Evolutionary conservation across 1,284 basidiomycete genomes (phyloP).

Genomic region (Cerioporus squamosus): DNA sequence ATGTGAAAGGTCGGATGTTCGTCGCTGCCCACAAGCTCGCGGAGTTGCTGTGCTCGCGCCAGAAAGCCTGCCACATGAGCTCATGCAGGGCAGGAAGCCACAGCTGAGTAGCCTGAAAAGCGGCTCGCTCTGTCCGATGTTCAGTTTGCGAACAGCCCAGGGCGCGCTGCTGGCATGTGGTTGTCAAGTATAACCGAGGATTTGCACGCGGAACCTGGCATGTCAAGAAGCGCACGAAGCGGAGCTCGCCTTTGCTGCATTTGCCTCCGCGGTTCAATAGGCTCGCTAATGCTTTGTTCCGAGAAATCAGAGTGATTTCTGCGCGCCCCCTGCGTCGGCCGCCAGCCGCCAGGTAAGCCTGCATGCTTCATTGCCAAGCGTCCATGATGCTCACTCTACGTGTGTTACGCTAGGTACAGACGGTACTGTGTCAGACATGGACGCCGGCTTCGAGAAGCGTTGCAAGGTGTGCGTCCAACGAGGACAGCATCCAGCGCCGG

Average conservation of each 20-base stretch:
- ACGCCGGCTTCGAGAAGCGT: no score
- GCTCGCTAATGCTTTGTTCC: not conserved
- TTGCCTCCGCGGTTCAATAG: not conserved
- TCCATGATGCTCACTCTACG: no score
- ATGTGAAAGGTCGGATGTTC: constrained; percentile 20
- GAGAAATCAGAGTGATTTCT: constrained; percentile 8
- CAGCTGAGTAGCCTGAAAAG: not conserved
- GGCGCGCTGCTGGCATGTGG: constrained; percentile 4
- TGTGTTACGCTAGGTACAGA: no score
- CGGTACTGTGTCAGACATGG: no score
- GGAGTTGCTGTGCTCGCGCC: not conserved
- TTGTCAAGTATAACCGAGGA: constrained; percentile 18
- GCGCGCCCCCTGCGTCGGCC: not conserved
- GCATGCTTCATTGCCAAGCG: not conserved
- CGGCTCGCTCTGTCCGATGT: not conserved
- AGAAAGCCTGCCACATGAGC: not conserved
- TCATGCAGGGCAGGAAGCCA: not conserved
- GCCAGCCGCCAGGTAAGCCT: not conserved
- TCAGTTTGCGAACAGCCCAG: not conserved
- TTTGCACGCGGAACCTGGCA: constrained; percentile 11
- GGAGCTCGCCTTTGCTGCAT: not conserved
- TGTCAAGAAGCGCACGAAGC: not conserved
- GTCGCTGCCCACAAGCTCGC: constrained; percentile 11
- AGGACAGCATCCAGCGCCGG: no score
- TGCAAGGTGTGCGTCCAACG: no score